Base-by-base conservation (phyloP, 2,329 filamentous ascomycete species). In the Curvularia sp. region DNA sequence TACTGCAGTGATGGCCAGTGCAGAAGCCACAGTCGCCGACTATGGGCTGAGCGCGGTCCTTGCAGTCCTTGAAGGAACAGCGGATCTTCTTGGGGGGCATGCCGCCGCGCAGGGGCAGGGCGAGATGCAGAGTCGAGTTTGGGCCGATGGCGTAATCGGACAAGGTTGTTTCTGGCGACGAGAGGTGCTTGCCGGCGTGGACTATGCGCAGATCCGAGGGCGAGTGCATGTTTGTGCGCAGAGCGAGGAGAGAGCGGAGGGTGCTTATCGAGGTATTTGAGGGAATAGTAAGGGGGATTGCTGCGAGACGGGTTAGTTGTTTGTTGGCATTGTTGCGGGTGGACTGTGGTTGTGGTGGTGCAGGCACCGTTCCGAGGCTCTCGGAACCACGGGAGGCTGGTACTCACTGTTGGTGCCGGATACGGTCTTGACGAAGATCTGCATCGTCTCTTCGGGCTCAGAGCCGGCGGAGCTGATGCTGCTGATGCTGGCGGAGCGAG, bases 11-110 rank as follows among this genome's bases (percentile, higher is more conserved):
- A 77, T 96, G 91, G 46, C 93, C 93, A 55, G 89, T 84, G 83
- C 95, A 99, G 84, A 98, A 98, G 61, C 88, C 89, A 81, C 95
- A 99, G 82, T 98, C 94, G 54, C 95, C 95, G 59, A 97, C 91
- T 73, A 99, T 97, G 66, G 92, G 89, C 79, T 97, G 93, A 15
- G 93, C 93, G 30, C 86, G 86, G 70, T 92, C 89, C 76, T 88
- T 92, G 87, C 95, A 98, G 69, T 93, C 89, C 80, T 94, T 93
- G 82, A 91, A 93, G 65, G 85, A 89, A 84, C 95, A 98, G 70
- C 91, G 89, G 69, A 90, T 88, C 84, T 91, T 92, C 82, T 89
- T 91, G 62, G 88, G 85, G 64, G 89, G 86, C 75, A 79, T 75
- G 61, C 80, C 80, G 62, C 81, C 80, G 62, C 85, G 86, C 67